Evolutionary conservation across 2,329 filamentous ascomycete species (phyloP), one percentile per base, ranked within the genome.

Genomic region (Chrysoporthe deuterocubensis): DNA sequence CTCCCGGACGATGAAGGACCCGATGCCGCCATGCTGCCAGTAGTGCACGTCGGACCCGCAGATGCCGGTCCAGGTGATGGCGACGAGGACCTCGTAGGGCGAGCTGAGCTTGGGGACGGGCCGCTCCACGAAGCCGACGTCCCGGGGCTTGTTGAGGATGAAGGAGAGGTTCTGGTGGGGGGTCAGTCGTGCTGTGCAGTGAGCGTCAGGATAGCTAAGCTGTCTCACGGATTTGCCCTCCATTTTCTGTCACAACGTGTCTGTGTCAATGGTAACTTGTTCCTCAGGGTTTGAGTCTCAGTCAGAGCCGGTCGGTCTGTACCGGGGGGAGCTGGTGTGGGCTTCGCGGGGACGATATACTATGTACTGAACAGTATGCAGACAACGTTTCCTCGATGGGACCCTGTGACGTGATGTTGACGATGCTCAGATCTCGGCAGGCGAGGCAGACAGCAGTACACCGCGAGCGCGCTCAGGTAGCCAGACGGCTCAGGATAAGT

Each of bases 31-130:
- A 78, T 96, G 91, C 71, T 87, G 83, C 86, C 93, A 97, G 88
- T 97, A 97, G 84, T 97, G 82, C 75, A 92, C 92, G 80, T 96
- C 93, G 69, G 90, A 93, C 67, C 93, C 93, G 82, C 93, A 96
- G 80, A 97, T 96, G 73, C 93, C 93, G 3, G 93, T 96, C 84
- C 90, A 95, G 82, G 91, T 91, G 73, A 95, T 85, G 76, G 91
- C 89, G 71, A 96, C 89, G 74, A 95, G 85, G 72, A 96, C 93
- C 78, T 95, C 90, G 82, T 94, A 86, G 32, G 88, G 85, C 64
- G 83, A 83, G 71, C 86, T 79, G 73, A 96, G 82, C 68, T 85
- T 79, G 56, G 93, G 93, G 66, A 93, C 80, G 9, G 92, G 92
- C 8, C 90, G 88, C 76, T 95, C 90, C 80, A 90, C 89, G 81